Base-by-base conservation (phyloP, 257 asterid genomes). In the Lantana camara region DNA sequence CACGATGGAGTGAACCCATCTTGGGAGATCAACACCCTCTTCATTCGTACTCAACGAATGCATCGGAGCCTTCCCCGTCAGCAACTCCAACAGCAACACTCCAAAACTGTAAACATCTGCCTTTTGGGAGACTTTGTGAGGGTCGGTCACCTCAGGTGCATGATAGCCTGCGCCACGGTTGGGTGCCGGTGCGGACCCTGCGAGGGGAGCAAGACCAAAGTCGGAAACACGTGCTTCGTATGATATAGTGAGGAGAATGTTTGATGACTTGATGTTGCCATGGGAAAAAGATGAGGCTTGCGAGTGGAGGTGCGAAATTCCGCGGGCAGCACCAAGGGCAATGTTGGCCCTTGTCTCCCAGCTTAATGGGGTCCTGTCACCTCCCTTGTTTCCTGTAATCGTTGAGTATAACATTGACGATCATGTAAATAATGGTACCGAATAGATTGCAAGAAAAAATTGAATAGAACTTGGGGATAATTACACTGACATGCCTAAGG, bases 51-150 rank as follows among this genome's bases (percentile, higher is more conserved):
- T 4, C 77, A 74, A 46, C 3, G 82, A 71, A 34, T 69, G 71
- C 2, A 70, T 46, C 20, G 87, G 87, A 2, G 80, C 80, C 67
- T 76, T 79, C 5, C 83, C 88, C 1, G 88, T 82, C 12, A 82
- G 73, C 67, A 82, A 20, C 14, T 82, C 88, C 63, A 82, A 16
- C 46, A 82, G 58, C 71, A 82, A 14, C 0, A 82, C 81, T 27
- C 88, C 88, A 15, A 82, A 82, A 41, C 88, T 82, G 69, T 79
- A 82, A 0, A 82, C 85, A 10, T 82, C 88, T 0, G 88, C 88
- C 32, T 76, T 79, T 4, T 79, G 88, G 21, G 88, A 82, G 64
- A 82, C 67, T 13, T 59, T 79, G 24, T 59, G 80, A 7, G 77
- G 48, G 16, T 76, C 76, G 0, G 77, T 71, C 20, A 79, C 83